Base-by-base conservation (phyloP, 208 protist species). In the Trypanosoma scelopori region DNA sequence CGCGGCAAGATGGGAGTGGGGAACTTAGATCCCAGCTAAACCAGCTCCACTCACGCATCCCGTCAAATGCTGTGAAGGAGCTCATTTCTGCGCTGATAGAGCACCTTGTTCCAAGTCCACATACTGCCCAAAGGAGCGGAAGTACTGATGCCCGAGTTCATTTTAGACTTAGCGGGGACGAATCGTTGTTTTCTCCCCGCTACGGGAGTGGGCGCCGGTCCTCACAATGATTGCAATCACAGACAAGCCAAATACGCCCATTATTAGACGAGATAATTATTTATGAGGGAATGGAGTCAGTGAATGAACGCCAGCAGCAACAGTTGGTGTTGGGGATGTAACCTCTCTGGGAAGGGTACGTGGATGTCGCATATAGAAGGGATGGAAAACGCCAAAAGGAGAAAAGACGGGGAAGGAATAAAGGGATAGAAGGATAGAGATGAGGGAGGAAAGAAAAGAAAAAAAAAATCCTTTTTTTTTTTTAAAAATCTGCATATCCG, bases 81-180 rank as follows among this genome's bases (percentile, higher is more conserved):
- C 82, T 91, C 22, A 83, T 93, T 51, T 55, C 23, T 25, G 43
- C 75, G 55, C 69, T 93, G 5, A 59, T 87, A n/a, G 76, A 84
- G 15, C 56, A 16, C 49, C 13, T 49, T 65, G 39, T 41, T 32
- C 7, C 25, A 35, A 25, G 5, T 46, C 23, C n/a, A 20, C 13
- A 5, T 48, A 35, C 46, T 22, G 16, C 22, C 27, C 41, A 20
- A 16, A 37, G 52, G 4, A 46, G 43, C 32, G 27, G 25, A 16
- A 47, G 57, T 28, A 45, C 49, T 58, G 65, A 32, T 65, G 37
- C 56, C 9, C 74, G 77, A 47, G 65, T 92, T 50, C 87, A 88
- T 59, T 93, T 93, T 65, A 80, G 87, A 32, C 58, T 93, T n/a
- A 87, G 74, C 0, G 87, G 87, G 28, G 70, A 76, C 41, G 79